phyloP scores from a whole-genome alignment of 495 filamentous ascomycete genomes.

The Pyrenopolyporus hunteri region DNA sequence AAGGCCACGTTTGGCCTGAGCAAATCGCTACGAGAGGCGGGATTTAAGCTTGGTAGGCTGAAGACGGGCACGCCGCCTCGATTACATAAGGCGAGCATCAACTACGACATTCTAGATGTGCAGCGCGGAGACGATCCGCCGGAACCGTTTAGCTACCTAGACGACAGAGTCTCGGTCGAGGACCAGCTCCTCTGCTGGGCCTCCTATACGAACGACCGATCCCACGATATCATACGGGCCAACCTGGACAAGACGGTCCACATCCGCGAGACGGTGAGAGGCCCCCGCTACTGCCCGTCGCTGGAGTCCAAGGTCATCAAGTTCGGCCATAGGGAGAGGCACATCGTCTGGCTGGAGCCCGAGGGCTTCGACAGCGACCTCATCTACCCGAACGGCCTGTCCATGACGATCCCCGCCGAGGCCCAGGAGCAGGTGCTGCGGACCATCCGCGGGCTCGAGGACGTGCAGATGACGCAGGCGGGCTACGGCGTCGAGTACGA shows the following conservation, averaged over 20 bases:
- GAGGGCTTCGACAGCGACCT: constrained; percentile 92
- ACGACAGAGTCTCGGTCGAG: constrained; percentile 72
- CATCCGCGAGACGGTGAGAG: constrained; percentile 93
- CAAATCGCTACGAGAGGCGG: constrained; percentile 86
- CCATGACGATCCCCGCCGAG: constrained; percentile 90
- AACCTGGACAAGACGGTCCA: constrained; percentile 94
- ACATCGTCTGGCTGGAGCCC: constrained; percentile 95
- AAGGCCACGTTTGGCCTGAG: constrained; percentile 92
- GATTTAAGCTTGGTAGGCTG: constrained; percentile 87
- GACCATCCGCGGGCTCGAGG: constrained; percentile 84
- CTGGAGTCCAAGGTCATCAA: constrained; percentile 93
- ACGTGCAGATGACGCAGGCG: constrained; percentile 91
- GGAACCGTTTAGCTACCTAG: constrained; percentile 89
- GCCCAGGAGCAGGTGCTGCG: constrained; percentile 83
- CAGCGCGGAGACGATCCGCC: constrained; percentile 87
- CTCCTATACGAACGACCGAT: constrained; percentile 80
- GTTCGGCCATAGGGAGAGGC: constrained; percentile 76
- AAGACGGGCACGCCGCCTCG: constrained; percentile 97
- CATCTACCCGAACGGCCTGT: constrained; percentile 96
- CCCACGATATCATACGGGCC: constrained; percentile 82
- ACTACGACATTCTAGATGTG: constrained; percentile 71
- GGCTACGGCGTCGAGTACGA: constrained; percentile 99
- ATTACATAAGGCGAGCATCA: constrained; percentile 80
- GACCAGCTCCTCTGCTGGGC: constrained; percentile 83
- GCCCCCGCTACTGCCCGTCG: constrained; percentile 93